Evolutionary conservation across 306 rosid genomes (phyloP), one percentile per base, ranked within the genome.

Genomic region (Neltuma alba): DNA sequence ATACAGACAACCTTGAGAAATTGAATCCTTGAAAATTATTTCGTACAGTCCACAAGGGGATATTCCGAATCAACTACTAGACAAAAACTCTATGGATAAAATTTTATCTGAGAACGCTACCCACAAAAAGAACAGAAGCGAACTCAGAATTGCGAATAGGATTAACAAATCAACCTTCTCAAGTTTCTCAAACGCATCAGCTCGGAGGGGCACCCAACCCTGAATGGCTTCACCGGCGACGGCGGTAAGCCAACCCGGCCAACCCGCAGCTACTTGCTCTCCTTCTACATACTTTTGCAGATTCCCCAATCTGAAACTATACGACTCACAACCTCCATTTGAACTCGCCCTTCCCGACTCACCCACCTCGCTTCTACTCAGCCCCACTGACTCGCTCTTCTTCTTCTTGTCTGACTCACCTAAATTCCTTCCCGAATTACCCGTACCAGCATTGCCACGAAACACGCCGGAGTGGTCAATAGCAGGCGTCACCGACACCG

Each of bases 211-310:
- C 15, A 94, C 85, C 98, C 98, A 94, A 21, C 98, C 98, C 25
- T 91, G 94, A 86, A 92, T 92, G 77, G 98, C 98, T 84, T 94
- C 97, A 0, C 94, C 97, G 57, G 98, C 98, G 78, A 94, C 98
- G 82, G 97, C 90, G 83, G 91, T 80, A 60, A 94, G 98, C 98
- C 98, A 94, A 5, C 89, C 92, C 20, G 98, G 98, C 98, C 98
- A 94, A 0, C 97, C 98, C 14, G 94, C 98, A 0, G 96, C 97
- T 55, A 92, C 94, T 64, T 94, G 97, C 36, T 91, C 98, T 0
- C 90, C 83, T 65, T 91, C 90, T 15, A 87, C 92, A 37, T 92
- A 92, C 92, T 85, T 94, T 9, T 87, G 89, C 37, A 92, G 73
- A 78, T 89, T 92, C 61, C 91, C 89, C 69, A 94, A 36, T 76